phyloP scores from a whole-genome alignment of 768 basidiomycete species.

The Dacryopinax primogenitus region DNA sequence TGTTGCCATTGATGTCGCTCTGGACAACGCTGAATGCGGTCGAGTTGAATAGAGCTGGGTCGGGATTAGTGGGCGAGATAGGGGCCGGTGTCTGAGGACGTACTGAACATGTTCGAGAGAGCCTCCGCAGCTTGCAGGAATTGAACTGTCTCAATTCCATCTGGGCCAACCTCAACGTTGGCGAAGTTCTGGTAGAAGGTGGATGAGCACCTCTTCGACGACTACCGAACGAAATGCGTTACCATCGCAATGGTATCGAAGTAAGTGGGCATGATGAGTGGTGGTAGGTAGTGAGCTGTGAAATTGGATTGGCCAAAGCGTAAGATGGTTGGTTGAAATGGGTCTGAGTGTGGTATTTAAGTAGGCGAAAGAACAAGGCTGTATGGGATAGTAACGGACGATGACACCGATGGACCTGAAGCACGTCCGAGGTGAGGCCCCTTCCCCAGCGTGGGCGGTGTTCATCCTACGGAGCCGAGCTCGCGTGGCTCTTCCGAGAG shows the following conservation, averaged over 20 bases:
- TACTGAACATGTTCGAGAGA: slow-evolving; percentile 83
- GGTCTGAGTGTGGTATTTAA: not conserved
- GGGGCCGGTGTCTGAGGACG: slow-evolving; percentile 20
- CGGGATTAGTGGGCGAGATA: not conserved
- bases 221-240: not conserved
- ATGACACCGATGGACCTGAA: not conserved
- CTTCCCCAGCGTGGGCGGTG: not conserved
- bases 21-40: slow-evolving; percentile 74
- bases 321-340: not conserved
- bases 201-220: not conserved
- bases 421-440: not conserved
- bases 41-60: slow-evolving; percentile 69
- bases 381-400: not conserved
- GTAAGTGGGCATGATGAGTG: slow-evolving; percentile 22
- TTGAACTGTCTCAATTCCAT: slow-evolving; percentile 72
- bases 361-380: not conserved
- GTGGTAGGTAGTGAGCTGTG: not conserved
- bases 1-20: slow-evolving; percentile 81
- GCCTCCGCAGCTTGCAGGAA: slow-evolving; percentile 86
- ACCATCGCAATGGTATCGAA: slow-evolving; percentile 21
- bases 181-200: slow-evolving; percentile 74
- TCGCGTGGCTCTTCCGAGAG: not conserved
- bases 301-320: not conserved
- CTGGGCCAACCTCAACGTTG: slow-evolving; percentile 73
- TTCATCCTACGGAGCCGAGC: not conserved